Base-by-base conservation (phyloP, 2,329 filamentous ascomycete species). In the Aspergillus sp. region DNA sequence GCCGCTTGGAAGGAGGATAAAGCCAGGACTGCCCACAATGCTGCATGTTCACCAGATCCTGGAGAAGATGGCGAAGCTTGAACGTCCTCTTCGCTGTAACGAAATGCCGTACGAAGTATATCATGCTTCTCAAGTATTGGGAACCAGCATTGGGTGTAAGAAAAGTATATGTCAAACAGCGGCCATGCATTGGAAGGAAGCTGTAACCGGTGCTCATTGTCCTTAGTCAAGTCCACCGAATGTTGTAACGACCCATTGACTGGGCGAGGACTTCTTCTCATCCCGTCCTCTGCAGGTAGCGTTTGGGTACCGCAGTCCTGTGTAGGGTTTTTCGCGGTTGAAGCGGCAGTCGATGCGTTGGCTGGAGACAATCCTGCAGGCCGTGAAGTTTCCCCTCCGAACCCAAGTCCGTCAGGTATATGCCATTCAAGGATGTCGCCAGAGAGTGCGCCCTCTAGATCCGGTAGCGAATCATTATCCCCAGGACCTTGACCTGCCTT, bases 91-190 rank as follows among this genome's bases (percentile, higher is more conserved):
- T 57, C 49, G 10, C 47, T 44, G 16, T 57, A 52, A 20, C 49
- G 52, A 24, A 53, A 58, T 10, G 53, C 54, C 19, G 73, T 75
- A 15, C 69, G 69, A 17, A 80, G 61, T 4, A 83, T 61, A 26
- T 71, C 68, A 30, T 80, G 72, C 40, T 78, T 80, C 41, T 85
- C 78, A 8, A 80, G 64, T 15, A 88, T 76, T 0, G 82, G 82
- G 15, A 88, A 68, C 82, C 82, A 88, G 33, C 72, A 76, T 51
- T 86, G 80, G 0, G 78, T 83, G 45, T 83, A 84, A 1, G 80
- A 74, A 38, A 84, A 82, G 51, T 85, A 86, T 4, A 81, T 68
- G 43, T 86, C 79, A 24, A 86, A 60, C 3, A 86, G 66, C 2
- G 69, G 64, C 53, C 55, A 57, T 15, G 52, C 49, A 32, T 59